Base-by-base conservation (phyloP, 73 alveolate species). In the Paramecium bursaria region DNA sequence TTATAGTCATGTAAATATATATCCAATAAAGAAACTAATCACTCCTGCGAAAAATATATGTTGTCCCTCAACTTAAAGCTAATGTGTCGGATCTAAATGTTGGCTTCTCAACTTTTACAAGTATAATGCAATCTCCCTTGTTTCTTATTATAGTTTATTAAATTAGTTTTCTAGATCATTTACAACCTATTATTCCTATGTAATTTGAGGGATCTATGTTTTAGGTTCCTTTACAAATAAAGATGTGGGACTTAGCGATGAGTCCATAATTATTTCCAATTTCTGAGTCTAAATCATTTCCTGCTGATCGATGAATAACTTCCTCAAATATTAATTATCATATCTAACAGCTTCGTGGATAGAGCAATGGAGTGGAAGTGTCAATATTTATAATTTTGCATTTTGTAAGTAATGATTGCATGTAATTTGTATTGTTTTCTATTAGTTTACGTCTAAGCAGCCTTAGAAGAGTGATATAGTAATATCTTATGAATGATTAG, bases 21-120 rank as follows among this genome's bases (percentile, higher is more conserved):
- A 57, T 25, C 76, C 76, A 57, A 57, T 29, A 17, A 57, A 57
- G 31, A 57, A 57, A 29, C 76, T 29, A 57, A 57, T 23, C 31
- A 57, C 7, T 1, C 51, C 76, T 26, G 76, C 29, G 17, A 57
- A 29, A 57, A 57, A 57, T 0, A 57, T 57, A 31, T 57, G 76
- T 14, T 57, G 7, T 13, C 74, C 46, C 27, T 25, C 74, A 21
- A 26, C 23, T 19, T 25, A 26, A 26, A 26, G 27, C 5, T 44
- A 33, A 26, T 51, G 6, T 25, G 23, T 51, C 13, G 10, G 27
- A 51, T 19, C 6, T 0, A 10, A 10, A 2, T 51, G 46, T 51
- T 51, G 13, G 23, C 23, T 11, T 21, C 23, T 25, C 11, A 51
- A 9, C 27, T 4, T 25, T 51, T 33, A 3, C 13, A 26, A 26